phyloP scores from a whole-genome alignment of 257 asterid genomes.

The Buddleja alternifolia region DNA sequence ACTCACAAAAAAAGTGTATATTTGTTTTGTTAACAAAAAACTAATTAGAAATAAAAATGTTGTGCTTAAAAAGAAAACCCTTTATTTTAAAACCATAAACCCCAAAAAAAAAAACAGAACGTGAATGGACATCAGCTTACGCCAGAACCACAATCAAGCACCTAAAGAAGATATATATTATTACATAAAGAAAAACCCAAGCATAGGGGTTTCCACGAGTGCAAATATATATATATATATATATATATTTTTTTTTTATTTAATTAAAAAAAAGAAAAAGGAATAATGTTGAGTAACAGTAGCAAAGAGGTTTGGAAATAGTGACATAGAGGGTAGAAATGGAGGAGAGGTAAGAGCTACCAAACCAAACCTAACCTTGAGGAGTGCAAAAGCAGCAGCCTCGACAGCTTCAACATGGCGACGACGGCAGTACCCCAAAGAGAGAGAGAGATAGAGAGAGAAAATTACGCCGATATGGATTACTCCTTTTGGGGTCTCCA shows the following conservation, averaged over 20 bases:
- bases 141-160: slow-evolving; percentile 17
- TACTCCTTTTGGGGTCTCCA: too few relatives aligned
- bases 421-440: neutral
- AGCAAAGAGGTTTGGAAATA: slow-evolving; percentile 16
- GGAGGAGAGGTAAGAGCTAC: neutral
- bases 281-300: neutral
- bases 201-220: neutral
- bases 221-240: too few relatives aligned
- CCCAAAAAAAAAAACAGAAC: slow-evolving; percentile 6
- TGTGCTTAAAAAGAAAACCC: slow-evolving; percentile 4
- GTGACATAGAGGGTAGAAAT: neutral
- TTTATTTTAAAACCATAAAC: slow-evolving; percentile 13
- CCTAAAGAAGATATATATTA: neutral
- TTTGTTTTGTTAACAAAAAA: too few relatives aligned
- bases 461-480: too few relatives aligned
- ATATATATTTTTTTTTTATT: too few relatives aligned
- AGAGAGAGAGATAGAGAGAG: neutral
- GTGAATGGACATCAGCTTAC: neutral
- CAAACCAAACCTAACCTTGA: too few relatives aligned
- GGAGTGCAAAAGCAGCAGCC: slow-evolving; percentile 31
- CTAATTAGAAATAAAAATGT: neutral
- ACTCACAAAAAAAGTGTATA: too few relatives aligned
- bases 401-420: slow-evolving; percentile 42
- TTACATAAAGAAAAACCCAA: neutral
- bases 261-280: neutral